Evolutionary conservation across 768 basidiomycete species (phyloP), one percentile per base, ranked within the genome.

Genomic region (Suillus americanus): DNA sequence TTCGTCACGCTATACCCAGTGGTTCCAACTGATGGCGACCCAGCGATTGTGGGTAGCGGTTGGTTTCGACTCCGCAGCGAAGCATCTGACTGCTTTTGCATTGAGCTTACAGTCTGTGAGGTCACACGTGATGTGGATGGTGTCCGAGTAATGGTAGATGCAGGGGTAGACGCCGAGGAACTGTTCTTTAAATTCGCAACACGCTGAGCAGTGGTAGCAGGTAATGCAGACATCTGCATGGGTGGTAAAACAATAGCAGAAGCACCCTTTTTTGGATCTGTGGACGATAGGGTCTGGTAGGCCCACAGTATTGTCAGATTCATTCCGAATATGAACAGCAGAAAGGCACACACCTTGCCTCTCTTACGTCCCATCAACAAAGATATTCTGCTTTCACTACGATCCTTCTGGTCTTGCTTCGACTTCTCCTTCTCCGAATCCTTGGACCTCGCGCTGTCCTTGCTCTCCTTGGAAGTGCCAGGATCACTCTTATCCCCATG

Each of bases 331-430:
- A 25, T 65, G 55, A 55, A 28, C 10, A 20, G 18, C 12, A 18
- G 40, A 65, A 57, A 23, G 28, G n/a, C 60, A 76, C 81, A 71
- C 71, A 95, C 95, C 88, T 97, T 96, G 77, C 95, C 95, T 60
- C 95, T 84, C 75, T 91, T 95, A 73, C 95, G 83, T 41, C 92
- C 91, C 83, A 96, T 93, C 64, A 95, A 79, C 33, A 89, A 87
- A 13, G 94, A 93, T 68, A 95, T 94, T 71, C 94, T 85, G 72
- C 94, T 94, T 78, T 95, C 92, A 68, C 93, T 95, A 46, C 94
- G 84, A 71, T 93, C 92, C 77, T 94, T 94, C 57, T 80, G 72
- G 60, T 92, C 91, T 68, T 93, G 91, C 73, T 90, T 92, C 74
- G 82, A 82, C 73, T 73, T 80, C 68, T 83, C 81, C 69, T 80